Conservation (phyloP, 192 early-diverging fungal species). For the Rhizoclosmatium globosum region DNA sequence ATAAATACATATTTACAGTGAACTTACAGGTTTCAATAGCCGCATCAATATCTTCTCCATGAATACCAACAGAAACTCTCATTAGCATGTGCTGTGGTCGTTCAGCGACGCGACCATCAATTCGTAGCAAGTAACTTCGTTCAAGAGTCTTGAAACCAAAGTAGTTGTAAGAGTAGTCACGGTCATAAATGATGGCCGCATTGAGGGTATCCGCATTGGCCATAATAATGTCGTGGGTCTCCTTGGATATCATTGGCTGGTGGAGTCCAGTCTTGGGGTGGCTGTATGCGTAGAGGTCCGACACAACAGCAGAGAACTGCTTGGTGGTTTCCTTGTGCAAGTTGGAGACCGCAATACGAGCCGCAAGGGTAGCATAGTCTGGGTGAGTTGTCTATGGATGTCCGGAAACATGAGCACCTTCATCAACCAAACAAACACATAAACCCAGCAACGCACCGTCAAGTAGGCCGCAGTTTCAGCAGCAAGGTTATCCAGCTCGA, state of each 20-base stretch:
- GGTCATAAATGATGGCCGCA: conserved; percentile 96
- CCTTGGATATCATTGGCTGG: conserved; percentile 91
- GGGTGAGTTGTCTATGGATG: conserved; percentile 81
- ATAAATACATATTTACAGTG: too few species aligned
- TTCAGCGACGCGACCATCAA: conserved; percentile 89
- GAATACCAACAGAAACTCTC: conserved; percentile 97
- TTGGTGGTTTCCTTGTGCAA: conserved; percentile 76
- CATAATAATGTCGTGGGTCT: conserved; percentile 72
- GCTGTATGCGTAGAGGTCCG: conserved; percentile 85
- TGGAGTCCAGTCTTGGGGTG: conserved; percentile 91
- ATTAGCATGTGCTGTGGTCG: conserved; percentile 98
- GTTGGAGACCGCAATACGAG: conserved; percentile 95
- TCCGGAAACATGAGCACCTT: background rate
- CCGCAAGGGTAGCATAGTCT: conserved; percentile 95
- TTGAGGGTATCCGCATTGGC: conserved; percentile 84
- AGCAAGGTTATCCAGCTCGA: conserved; percentile 96
- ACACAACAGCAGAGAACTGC: conserved; percentile 82
- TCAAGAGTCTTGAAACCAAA: conserved; percentile 99
- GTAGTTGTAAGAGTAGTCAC: conserved; percentile 98
- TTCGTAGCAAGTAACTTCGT: conserved; percentile 90
- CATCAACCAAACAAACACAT: background rate
- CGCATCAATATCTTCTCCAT: conserved; percentile 88
- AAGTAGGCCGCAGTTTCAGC: conserved; percentile 86
- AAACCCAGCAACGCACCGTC: conserved; percentile 47
- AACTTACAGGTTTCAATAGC: conserved; percentile 82